A percentile compares a stretch with the other conserved stretches of the same genome.
Evolutionary conservation across 306 rosid species (phyloP).

Genomic region (Cercis canadensis): DNA sequence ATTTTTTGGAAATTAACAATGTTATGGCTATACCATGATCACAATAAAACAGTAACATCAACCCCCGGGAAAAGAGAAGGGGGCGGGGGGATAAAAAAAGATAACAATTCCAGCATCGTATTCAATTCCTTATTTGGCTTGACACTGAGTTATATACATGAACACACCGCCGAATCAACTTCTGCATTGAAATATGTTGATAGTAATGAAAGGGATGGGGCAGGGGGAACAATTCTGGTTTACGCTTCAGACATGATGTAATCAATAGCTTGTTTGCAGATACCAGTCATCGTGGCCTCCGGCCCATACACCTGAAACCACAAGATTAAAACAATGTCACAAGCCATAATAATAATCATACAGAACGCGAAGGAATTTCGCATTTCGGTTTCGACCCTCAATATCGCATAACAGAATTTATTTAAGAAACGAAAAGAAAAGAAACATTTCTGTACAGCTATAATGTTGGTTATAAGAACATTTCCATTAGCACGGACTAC

Average conservation of each 20-base stretch:
- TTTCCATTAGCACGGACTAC: neutral
- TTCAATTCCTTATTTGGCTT: constrained; percentile 18
- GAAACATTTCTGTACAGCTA: neutral
- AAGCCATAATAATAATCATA: constrained; percentile 3
- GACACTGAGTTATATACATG: constrained; percentile 14
- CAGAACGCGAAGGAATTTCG: neutral
- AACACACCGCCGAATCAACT: constrained; percentile 14
- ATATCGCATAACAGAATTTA: neutral
- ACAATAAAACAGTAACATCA: constrained; percentile 24
- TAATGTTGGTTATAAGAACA: neutral
- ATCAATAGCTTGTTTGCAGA: constrained; percentile 88
- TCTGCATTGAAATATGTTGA: constrained; percentile 2
- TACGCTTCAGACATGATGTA: constrained; percentile 65
- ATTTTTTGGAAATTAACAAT: too few relatives aligned
- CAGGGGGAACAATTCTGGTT: neutral
- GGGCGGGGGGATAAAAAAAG: constrained; percentile 1
- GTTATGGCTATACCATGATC: too few relatives aligned
- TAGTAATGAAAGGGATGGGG: too few relatives aligned
- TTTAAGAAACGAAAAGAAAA: neutral
- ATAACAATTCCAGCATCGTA: constrained; percentile 7
- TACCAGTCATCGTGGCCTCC: constrained; percentile 87
- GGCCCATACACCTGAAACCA: constrained; percentile 80
- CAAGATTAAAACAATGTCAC: constrained; percentile 9
- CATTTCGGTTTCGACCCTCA: neutral
- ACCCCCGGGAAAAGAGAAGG: neutral